These are phyloP conservation scores for Neonothopanus nambi DNA, from an alignment of 1,284 basidiomycete genomes.

Conservation along the genomic window DNA sequence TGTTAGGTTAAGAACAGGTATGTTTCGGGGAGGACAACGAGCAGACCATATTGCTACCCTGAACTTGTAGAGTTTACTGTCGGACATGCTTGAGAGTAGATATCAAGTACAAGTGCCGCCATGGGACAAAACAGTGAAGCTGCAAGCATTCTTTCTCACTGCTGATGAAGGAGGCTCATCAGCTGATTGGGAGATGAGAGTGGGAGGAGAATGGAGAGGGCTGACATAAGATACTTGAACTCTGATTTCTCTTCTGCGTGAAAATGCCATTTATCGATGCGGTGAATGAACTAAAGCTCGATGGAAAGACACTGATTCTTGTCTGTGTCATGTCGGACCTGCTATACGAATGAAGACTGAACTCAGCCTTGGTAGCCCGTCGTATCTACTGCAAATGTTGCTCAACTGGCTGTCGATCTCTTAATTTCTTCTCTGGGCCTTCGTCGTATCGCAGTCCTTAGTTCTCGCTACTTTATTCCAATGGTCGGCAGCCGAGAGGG, in stretches of 20 bases:
- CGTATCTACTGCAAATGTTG: slow-evolving; percentile 78
- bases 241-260: neutral
- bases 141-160: too few species aligned
- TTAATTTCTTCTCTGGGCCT: slow-evolving; percentile 67
- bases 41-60: slow-evolving; percentile 23
- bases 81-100: neutral
- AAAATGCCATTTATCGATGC: slow-evolving; percentile 41
- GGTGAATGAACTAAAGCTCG: slow-evolving; percentile 30
- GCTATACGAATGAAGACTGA: slow-evolving; percentile 7
- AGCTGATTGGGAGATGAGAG: too few species aligned
- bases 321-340: slow-evolving; percentile 35
- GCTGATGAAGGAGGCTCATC: too few species aligned
- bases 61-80: slow-evolving; percentile 7
- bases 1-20: neutral
- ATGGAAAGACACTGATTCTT: slow-evolving; percentile 50
- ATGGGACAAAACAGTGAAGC: neutral
- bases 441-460: slow-evolving; percentile 58
- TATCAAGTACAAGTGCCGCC: neutral
- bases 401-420: slow-evolving; percentile 75
- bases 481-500: slow-evolving; percentile 68
- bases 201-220: too few species aligned
- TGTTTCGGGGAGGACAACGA: neutral
- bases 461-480: slow-evolving; percentile 63
- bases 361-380: slow-evolving; percentile 55
- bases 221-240: too few species aligned